Evolutionary conservation across 2,329 filamentous ascomycete species (phyloP).

Genomic region (Tolypocladium nubicola): DNA sequence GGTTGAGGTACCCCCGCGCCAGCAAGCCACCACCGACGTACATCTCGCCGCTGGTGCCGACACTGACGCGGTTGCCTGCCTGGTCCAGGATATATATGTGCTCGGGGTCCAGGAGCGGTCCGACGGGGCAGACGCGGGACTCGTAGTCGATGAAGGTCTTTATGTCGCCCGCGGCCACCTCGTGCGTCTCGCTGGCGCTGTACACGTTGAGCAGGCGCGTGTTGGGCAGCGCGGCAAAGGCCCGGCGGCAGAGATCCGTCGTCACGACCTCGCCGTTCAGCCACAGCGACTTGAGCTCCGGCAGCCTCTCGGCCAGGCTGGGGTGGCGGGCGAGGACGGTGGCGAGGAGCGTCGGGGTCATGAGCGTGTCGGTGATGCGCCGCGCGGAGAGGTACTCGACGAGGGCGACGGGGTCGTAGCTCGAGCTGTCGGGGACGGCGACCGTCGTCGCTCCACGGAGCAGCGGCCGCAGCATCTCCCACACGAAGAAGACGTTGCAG

Average conservation of each 20-base stretch:
- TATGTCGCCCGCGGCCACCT: slow-evolving; percentile 69
- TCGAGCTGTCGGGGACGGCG: slow-evolving; percentile 63
- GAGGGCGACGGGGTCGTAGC: slow-evolving; percentile 66
- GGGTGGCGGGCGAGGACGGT: slow-evolving; percentile 62
- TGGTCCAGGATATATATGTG: slow-evolving; percentile 66
- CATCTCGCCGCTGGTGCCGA: slow-evolving; percentile 59
- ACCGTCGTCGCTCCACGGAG: slow-evolving; percentile 67
- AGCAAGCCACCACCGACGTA: slow-evolving; percentile 65
- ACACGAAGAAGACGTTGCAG: slow-evolving; percentile 84
- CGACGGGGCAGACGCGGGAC: slow-evolving; percentile 61
- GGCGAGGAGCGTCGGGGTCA: slow-evolving; percentile 71
- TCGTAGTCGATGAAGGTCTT: slow-evolving; percentile 53
- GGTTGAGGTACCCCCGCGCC: slow-evolving; percentile 68
- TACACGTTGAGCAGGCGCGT: slow-evolving; percentile 68
- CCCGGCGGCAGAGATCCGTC: slow-evolving; percentile 61
- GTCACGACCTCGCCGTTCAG: slow-evolving; percentile 77
- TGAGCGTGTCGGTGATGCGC: slow-evolving; percentile 67
- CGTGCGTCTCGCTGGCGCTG: slow-evolving; percentile 73
- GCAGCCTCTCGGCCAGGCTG: slow-evolving; percentile 51
- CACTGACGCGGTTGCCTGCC: slow-evolving; percentile 50
- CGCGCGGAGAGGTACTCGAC: slow-evolving; percentile 58
- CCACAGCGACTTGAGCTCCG: slow-evolving; percentile 61
- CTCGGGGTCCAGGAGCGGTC: slow-evolving; percentile 55
- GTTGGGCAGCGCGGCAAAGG: slow-evolving; percentile 56
- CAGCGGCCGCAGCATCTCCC: slow-evolving; percentile 72